Conservation (phyloP, 2,329 filamentous ascomycete species). For the Hymenoscyphus linearis region DNA sequence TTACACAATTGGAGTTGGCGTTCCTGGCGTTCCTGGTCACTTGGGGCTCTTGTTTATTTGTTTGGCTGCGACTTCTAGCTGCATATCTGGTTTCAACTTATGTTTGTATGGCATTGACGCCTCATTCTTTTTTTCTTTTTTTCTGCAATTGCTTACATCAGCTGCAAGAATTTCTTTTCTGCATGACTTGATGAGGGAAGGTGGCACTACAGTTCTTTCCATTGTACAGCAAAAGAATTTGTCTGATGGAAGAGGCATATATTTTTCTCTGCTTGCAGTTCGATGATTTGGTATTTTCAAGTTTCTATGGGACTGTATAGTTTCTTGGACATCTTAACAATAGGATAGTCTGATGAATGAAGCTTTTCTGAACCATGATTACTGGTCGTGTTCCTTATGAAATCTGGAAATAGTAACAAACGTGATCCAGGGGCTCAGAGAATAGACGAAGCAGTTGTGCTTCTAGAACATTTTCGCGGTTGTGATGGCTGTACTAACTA, state of each 20-base stretch:
- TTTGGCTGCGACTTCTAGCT: not conserved
- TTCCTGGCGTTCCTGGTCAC: not conserved
- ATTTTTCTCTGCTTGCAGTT: not conserved
- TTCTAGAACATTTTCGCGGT: too few species aligned
- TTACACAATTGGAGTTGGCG: not conserved
- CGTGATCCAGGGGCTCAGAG: too few species aligned
- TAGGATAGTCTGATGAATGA: not conserved
- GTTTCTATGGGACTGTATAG: not conserved
- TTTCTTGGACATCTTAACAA: not conserved
- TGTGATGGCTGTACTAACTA: too few species aligned
- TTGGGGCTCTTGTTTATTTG: not conserved
- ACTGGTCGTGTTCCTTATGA: not conserved
- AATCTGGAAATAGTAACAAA: not conserved
- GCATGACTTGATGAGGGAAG: not conserved
- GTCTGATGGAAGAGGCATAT: not conserved
- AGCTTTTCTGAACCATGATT: not conserved
- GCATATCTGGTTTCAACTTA: not conserved
- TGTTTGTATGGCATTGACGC: not conserved
- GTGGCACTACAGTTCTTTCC: not conserved
- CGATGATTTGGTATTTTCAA: not conserved
- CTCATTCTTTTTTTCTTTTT: not conserved
- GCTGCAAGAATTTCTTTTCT: not conserved
- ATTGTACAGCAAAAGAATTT: not conserved
- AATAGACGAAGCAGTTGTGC: too few species aligned
- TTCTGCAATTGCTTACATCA: not conserved